Conservation (phyloP, 345 rosid genomes). For the Mangifera indica region DNA sequence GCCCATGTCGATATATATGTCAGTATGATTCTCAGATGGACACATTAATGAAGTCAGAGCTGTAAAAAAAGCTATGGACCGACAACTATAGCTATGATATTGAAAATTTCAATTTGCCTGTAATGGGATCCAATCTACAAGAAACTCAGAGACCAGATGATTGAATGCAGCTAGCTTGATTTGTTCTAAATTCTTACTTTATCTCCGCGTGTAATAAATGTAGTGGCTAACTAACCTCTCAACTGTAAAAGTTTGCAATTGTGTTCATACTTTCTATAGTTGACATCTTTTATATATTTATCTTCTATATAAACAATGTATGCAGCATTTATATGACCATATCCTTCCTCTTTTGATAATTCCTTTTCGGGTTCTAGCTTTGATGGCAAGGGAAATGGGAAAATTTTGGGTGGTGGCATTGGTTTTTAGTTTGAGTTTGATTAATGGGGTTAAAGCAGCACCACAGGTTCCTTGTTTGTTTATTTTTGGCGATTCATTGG, state of each 20-base stretch:
- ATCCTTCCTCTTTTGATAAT: not conserved
- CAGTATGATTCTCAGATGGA: not conserved
- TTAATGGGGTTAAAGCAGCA: slow-evolving; percentile 31
- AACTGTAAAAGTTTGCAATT: slow-evolving; percentile 20
- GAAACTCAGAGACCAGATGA: not conserved
- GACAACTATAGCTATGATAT: not conserved
- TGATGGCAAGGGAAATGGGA: slow-evolving; percentile 34
- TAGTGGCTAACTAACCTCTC: slow-evolving; percentile 24
- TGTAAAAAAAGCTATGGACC: not conserved
- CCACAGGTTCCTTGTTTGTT: slow-evolving; percentile 83
- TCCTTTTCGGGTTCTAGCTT: not conserved
- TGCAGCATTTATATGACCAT: slow-evolving; percentile 11
- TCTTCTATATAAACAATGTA: slow-evolving; percentile 27
- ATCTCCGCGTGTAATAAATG: slow-evolving; percentile 39
- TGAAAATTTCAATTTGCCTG: not conserved
- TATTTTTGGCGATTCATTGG: slow-evolving; percentile 88
- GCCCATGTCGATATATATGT: not conserved
- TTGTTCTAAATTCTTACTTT: slow-evolving; percentile 6
- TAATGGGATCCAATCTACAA: not conserved
- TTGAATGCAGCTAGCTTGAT: not conserved
- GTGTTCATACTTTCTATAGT: not conserved
- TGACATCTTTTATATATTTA: not conserved
- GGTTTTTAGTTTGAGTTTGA: slow-evolving; percentile 15
- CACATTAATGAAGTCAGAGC: not conserved
- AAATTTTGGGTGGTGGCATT: slow-evolving; percentile 29